These are phyloP conservation scores for Myxozyma mucilagina DNA, from an alignment of 805 yeast genomes.

Conservation along the genomic window DNA sequence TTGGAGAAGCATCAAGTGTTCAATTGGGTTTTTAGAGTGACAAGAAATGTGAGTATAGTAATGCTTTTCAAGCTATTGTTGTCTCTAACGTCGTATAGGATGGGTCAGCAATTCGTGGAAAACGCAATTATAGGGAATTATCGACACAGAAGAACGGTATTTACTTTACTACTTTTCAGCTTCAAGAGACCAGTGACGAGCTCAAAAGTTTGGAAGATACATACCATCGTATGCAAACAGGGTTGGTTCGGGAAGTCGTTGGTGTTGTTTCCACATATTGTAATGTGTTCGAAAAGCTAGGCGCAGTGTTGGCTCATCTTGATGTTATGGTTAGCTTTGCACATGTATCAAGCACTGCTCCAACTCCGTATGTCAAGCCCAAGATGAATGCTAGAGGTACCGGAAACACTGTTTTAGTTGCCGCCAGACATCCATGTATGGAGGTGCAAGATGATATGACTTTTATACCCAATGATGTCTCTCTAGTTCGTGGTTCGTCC, in stretches of 20 bases:
- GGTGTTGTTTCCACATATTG: slow-evolving; percentile 77
- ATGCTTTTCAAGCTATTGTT: slow-evolving; percentile 32
- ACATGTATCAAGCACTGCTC: slow-evolving; percentile 77
- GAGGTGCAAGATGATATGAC: slow-evolving; percentile 87
- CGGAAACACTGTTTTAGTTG: slow-evolving; percentile 53
- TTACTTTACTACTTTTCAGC: slow-evolving; percentile 72
- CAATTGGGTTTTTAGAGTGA: slow-evolving; percentile 93
- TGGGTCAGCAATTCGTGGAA: slow-evolving; percentile 67
- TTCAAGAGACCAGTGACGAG: slow-evolving; percentile 61
- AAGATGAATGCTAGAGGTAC: slow-evolving; percentile 53
- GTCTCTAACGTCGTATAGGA: slow-evolving; percentile 47
- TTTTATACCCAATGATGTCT: slow-evolving; percentile 92
- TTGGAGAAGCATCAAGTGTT: slow-evolving; percentile 82
- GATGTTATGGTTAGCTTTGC: slow-evolving; percentile 89
- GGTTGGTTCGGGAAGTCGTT: slow-evolving; percentile 80
- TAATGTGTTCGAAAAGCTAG: slow-evolving; percentile 70
- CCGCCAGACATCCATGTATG: slow-evolving; percentile 93
- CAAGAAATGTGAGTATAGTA: slow-evolving; percentile 49
- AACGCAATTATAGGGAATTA: slow-evolving; percentile 64
- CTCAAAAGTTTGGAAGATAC: slow-evolving; percentile 60
- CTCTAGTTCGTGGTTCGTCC: slow-evolving; percentile 53
- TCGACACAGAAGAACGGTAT: slow-evolving; percentile 96
- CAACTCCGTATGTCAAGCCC: slow-evolving; percentile 78
- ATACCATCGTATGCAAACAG: slow-evolving; percentile 73
- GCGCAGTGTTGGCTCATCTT: slow-evolving; percentile 63